Conservation (phyloP, 495 filamentous ascomycete genomes). For the Opeltia flavorubescens region DNA sequence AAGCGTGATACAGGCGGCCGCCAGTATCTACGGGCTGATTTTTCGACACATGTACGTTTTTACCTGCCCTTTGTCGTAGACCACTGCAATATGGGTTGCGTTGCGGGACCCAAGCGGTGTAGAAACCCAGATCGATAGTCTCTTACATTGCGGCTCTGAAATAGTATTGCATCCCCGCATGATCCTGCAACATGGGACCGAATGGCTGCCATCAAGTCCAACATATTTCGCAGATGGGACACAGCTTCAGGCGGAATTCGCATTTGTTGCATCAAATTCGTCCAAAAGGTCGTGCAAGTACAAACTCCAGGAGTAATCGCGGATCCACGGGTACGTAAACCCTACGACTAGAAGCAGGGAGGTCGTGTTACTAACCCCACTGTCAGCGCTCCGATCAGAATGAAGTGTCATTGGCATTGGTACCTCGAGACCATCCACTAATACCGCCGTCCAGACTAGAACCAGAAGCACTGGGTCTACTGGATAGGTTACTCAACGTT, state of each 20-base stretch:
- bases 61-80: conserved; percentile 1
- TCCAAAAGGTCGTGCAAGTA: conserved; percentile 79
- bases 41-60: conserved; percentile 82
- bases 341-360: background rate
- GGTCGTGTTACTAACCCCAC: conserved; percentile 17
- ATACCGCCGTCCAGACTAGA: conserved; percentile 69
- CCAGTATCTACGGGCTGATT: conserved; percentile 81
- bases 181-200: conserved; percentile 72
- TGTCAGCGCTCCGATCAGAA: conserved; percentile 66
- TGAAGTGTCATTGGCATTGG: conserved; percentile 73
- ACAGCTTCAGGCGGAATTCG: conserved; percentile 58
- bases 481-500: conserved; percentile 77
- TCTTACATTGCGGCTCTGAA: conserved; percentile 22
- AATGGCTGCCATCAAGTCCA: conserved; percentile 78
- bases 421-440: conserved; percentile 67
- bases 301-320: conserved; percentile 73
- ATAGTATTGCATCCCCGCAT: conserved; percentile 68
- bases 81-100: background rate
- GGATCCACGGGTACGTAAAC: conserved; percentile 63
- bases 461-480: conserved; percentile 75
- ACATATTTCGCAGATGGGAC: conserved; percentile 82
- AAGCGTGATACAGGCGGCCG: conserved; percentile 67
- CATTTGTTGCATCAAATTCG: conserved; percentile 93
- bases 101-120: background rate
- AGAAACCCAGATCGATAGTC: background rate